A percentile compares a stretch with the other conserved stretches of the same genome.
These are phyloP conservation scores for Verticillium nonalfalfae DNA, from an alignment of 2,329 filamentous ascomycete genomes.

Conservation along the genomic window DNA sequence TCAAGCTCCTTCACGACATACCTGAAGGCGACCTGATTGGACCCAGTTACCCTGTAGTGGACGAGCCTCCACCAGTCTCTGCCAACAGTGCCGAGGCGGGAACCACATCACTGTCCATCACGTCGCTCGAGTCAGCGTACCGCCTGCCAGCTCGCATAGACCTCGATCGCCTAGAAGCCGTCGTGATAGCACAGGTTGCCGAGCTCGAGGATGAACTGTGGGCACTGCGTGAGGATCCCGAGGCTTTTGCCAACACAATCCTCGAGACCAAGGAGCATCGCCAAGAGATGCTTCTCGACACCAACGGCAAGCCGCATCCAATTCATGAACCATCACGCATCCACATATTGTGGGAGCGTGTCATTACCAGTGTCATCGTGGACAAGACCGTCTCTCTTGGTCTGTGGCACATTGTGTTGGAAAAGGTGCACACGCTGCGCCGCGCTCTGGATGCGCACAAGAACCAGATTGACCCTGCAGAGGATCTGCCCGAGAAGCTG, in stretches of 20 bases:
- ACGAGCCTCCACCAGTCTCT: constrained; percentile 26
- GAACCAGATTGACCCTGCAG: constrained; percentile 8
- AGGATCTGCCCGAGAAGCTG: constrained; percentile 19
- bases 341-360: constrained; percentile 28
- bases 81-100: constrained; percentile 19
- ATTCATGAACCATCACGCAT: constrained; percentile 8
- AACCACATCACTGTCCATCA: constrained; percentile 28
- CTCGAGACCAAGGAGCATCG: constrained; percentile 39
- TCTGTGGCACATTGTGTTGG: constrained; percentile 1
- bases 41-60: constrained; percentile 23
- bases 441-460: background rate
- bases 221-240: constrained; percentile 51
- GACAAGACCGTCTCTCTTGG: constrained; percentile 15
- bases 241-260: constrained; percentile 43
- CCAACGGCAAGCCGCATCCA: constrained; percentile 21
- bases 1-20: constrained; percentile 45
- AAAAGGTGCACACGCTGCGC: background rate
- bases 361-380: constrained; percentile 24
- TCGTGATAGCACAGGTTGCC: constrained; percentile 33
- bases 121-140: constrained; percentile 47
- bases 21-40: constrained; percentile 18
- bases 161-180: constrained; percentile 31
- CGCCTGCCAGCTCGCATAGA: constrained; percentile 38
- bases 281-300: constrained; percentile 34
- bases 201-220: constrained; percentile 47